Evolutionary conservation across 345 rosid species (phyloP).

Genomic region (Dimocarpus longan): DNA sequence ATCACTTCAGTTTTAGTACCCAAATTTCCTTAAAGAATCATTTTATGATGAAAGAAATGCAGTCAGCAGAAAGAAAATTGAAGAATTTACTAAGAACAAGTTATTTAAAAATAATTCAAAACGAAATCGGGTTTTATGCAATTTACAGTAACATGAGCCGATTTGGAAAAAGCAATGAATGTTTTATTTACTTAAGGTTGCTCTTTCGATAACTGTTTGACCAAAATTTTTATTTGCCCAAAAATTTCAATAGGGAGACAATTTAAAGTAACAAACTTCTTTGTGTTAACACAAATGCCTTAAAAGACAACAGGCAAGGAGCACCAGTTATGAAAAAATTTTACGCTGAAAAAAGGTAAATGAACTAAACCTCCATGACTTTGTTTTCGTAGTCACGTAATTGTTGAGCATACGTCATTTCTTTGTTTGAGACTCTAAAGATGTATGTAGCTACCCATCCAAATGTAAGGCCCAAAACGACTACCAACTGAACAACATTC

Average conservation of each 20-base stretch:
- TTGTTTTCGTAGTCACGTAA: constrained; percentile 87
- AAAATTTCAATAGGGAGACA: not conserved
- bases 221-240: not conserved
- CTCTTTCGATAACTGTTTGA: not conserved
- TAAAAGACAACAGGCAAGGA: not conserved
- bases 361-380: constrained; percentile 79
- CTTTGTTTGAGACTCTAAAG: constrained; percentile 94
- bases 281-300: not conserved
- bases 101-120: not conserved
- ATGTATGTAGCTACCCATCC: constrained; percentile 95
- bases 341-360: not conserved
- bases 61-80: not conserved
- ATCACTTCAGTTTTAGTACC: not conserved
- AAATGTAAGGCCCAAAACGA: constrained; percentile 84
- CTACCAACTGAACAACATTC: constrained; percentile 77
- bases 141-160: not conserved
- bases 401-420: constrained; percentile 96
- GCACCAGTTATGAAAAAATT: not conserved
- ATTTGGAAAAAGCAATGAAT: not conserved
- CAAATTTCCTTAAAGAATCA: not conserved
- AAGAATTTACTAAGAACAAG: not conserved
- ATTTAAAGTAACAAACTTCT: not conserved
- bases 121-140: not conserved
- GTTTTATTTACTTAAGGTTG: not conserved
- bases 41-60: constrained; percentile 2